These are phyloP conservation scores for Fagus crenata DNA, from an alignment of 306 rosid species.

Conservation along the genomic window DNA sequence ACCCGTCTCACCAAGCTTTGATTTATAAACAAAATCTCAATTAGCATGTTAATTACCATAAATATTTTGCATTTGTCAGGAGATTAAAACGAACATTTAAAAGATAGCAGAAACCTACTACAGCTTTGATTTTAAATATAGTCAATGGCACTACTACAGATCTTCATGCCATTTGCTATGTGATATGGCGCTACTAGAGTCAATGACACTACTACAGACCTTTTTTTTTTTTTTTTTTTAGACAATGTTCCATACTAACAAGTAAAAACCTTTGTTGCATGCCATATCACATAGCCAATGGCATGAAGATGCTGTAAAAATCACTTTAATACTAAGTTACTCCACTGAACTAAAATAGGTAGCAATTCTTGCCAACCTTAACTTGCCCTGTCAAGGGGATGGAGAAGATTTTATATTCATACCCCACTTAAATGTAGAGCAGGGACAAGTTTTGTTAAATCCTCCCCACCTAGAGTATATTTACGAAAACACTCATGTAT, in stretches of 20 bases:
- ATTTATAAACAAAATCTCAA: background rate
- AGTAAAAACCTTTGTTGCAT: background rate
- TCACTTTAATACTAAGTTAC: background rate
- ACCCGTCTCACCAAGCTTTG: background rate
- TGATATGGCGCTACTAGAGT: too few relatives aligned
- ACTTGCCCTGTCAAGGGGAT: too few relatives aligned
- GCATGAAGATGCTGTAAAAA: background rate
- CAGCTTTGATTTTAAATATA: too few relatives aligned
- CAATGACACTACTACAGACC: background rate
- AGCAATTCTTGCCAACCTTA: background rate
- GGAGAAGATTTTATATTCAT: too few relatives aligned
- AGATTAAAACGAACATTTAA: background rate
- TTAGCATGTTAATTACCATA: background rate
- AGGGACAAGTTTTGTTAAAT: too few relatives aligned
- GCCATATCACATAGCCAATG: background rate
- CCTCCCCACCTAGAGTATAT: too few relatives aligned
- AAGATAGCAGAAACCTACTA: too few relatives aligned
- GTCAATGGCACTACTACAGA: background rate
- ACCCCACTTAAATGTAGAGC: too few relatives aligned
- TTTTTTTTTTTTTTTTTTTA: rapidly evolving
- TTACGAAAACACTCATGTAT: too few relatives aligned
- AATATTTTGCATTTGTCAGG: background rate
- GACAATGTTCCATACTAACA: background rate
- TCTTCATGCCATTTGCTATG: background rate
- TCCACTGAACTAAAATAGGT: background rate